Percentiles rank a stretch among this genome's conserved stretches.
phyloP scores from a whole-genome alignment of 805 yeast species.

The Cyberlindnera galapagoensis region DNA sequence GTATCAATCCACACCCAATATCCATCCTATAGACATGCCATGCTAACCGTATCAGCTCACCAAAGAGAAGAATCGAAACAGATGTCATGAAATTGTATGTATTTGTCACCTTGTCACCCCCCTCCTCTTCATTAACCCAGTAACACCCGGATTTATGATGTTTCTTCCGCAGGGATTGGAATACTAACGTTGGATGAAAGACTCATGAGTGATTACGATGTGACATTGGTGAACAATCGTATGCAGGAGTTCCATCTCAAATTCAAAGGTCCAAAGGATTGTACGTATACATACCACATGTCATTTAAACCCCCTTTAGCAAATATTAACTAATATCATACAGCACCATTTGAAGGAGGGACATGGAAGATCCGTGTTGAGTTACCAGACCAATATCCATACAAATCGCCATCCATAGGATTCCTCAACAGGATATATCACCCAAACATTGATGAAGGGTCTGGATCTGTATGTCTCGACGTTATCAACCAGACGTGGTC shows the following conservation, averaged over 20 bases:
- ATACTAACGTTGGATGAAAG: too few species aligned
- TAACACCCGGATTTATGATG: neutral
- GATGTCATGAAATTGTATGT: conserved; percentile 91
- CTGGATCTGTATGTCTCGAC: conserved; percentile 91
- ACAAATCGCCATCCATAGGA: conserved; percentile 93
- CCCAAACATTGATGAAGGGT: conserved; percentile 88
- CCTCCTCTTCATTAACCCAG: neutral
- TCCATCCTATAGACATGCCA: conserved; percentile 4
- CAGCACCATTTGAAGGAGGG: conserved; percentile 84
- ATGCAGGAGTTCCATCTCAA: conserved; percentile 83
- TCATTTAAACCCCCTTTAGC: neutral
- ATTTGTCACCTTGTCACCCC: neutral
- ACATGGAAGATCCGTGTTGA: conserved; percentile 89
- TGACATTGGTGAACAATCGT: conserved; percentile 71
- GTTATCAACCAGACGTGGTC: conserved; percentile 98
- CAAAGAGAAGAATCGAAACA: conserved; percentile 62
- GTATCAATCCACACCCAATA: neutral
- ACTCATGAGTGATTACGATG: conserved; percentile 89
- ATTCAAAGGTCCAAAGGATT: conserved; percentile 78
- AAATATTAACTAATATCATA: conserved; percentile 2
- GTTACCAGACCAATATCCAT: conserved; percentile 91
- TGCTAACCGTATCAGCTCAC: conserved; percentile 16
- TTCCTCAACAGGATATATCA: conserved; percentile 87
- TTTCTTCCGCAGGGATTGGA: too few species aligned
- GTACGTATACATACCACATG: conserved; percentile 29